phyloP scores from a whole-genome alignment of 139 green algal genomes.

The Diplosphaera chodatii region DNA sequence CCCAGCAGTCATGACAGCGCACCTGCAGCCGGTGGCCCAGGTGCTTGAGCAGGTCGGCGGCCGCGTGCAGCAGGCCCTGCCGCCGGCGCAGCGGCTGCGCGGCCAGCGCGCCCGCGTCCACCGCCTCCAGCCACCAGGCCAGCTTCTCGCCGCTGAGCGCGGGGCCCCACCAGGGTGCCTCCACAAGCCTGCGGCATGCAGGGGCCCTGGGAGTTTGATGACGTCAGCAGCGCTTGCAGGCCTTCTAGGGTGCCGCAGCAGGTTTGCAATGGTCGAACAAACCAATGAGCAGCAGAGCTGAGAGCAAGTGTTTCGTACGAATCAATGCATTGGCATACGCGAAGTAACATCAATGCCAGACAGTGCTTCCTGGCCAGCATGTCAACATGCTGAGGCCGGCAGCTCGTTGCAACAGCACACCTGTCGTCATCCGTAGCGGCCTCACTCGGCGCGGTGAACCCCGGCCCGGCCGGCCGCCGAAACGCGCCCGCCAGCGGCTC shows the following conservation, averaged over 20 bases:
- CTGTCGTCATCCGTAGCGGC: not conserved
- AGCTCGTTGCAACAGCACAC: conserved; percentile 2
- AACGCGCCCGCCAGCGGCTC: conserved; percentile 27
- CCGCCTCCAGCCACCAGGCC: conserved; percentile 57
- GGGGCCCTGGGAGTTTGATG: no score
- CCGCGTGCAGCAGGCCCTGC: conserved; percentile 66
- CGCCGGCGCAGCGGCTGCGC: conserved; percentile 45
- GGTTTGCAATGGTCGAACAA: no score
- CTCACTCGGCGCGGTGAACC: no score
- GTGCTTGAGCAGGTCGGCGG: conserved; percentile 69
- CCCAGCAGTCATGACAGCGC: no score
- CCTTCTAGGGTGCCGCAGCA: no score
- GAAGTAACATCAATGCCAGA: no score
- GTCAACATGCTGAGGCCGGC: no score
- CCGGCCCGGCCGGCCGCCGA: conserved; percentile 8
- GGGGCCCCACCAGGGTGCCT: conserved; percentile 54
- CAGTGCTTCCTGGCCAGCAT: no score
- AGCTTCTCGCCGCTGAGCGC: conserved; percentile 28
- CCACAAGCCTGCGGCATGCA: conserved; percentile 33
- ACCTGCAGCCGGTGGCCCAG: conserved; percentile 57
- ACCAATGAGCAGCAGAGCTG: no score
- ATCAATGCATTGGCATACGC: no score
- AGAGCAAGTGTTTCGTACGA: no score
- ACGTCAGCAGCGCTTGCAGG: no score
- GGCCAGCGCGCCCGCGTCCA: conserved; percentile 41